Evolutionary conservation across 2,329 filamentous ascomycete genomes (phyloP).

Genomic region (Curvularia sp.): DNA sequence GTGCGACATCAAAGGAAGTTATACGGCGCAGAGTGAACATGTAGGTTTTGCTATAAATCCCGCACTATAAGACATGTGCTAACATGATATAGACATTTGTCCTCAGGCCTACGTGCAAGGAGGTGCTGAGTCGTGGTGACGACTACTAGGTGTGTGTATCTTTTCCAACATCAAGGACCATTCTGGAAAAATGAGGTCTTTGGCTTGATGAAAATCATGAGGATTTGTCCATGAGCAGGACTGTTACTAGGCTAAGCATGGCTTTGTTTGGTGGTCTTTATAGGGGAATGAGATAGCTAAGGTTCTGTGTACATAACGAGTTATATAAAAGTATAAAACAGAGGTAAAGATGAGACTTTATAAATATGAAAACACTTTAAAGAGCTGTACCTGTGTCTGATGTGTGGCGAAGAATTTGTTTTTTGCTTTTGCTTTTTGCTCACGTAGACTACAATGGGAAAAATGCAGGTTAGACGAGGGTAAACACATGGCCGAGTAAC

Average conservation of each 20-base stretch:
- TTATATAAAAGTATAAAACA: neutral
- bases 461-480: neutral
- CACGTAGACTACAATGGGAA: neutral
- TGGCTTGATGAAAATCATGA: neutral
- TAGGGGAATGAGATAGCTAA: neutral
- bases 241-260: neutral
- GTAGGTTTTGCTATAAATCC: constrained; percentile 57
- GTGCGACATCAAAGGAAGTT: constrained; percentile 90
- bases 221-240: neutral
- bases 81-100: constrained; percentile 44
- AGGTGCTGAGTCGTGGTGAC: constrained; percentile 84
- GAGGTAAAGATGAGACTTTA: neutral
- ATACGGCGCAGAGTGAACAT: constrained; percentile 94
- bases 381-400: neutral
- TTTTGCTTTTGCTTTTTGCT: neutral
- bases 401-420: neutral
- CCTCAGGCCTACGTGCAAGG: constrained; percentile 67
- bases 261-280: neutral
- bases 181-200: neutral
- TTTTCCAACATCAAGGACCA: neutral
- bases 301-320: neutral
- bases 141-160: constrained; percentile 67
- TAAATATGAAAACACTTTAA: neutral
- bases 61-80: constrained; percentile 7
- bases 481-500: neutral